Percentiles rank a stretch among this genome's conserved stretches.
phyloP scores from a whole-genome alignment of 805 yeast species.

The Ogataea thermomethanolica region DNA sequence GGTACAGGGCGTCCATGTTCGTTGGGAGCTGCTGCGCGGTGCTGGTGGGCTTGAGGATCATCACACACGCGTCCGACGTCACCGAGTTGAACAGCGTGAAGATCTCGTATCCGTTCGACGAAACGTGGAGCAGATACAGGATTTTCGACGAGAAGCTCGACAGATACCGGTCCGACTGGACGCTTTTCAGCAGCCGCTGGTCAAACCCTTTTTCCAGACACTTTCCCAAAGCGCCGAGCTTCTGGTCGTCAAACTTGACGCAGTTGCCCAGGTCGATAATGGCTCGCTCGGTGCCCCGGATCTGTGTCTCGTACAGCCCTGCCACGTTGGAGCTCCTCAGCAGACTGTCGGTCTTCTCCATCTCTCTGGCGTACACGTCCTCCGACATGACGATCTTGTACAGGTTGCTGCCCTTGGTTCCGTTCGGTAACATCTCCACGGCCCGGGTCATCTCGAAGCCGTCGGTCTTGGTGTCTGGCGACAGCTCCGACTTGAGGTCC shows the following conservation, averaged over 20 bases:
- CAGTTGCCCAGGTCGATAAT: slow-evolving; percentile 74
- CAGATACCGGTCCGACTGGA: slow-evolving; percentile 52
- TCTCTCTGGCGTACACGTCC: slow-evolving; percentile 50
- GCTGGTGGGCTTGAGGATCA: slow-evolving; percentile 64
- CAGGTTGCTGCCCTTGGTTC: slow-evolving; percentile 49
- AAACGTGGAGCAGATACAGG: slow-evolving; percentile 64
- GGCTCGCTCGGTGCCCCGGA: slow-evolving; percentile 66
- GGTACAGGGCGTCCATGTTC: slow-evolving; percentile 51
- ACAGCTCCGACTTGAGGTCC: slow-evolving; percentile 49
- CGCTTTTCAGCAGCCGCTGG: slow-evolving; percentile 46
- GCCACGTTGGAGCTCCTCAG: slow-evolving; percentile 57
- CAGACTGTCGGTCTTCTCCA: slow-evolving; percentile 54
- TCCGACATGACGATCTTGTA: slow-evolving; percentile 73
- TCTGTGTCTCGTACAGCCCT: slow-evolving; percentile 74
- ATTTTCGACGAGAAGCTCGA: slow-evolving; percentile 52
- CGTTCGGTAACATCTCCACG: slow-evolving; percentile 66
- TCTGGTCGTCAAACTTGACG: slow-evolving; percentile 63
- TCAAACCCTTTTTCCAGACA: slow-evolving; percentile 87
- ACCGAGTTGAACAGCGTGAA: slow-evolving; percentile 65
- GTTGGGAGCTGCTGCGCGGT: slow-evolving; percentile 63
- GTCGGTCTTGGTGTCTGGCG: slow-evolving; percentile 35
- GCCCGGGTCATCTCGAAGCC: slow-evolving; percentile 58
- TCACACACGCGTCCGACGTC: slow-evolving; percentile 47
- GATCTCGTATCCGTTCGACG: slow-evolving; percentile 72
- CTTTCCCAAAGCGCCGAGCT: slow-evolving; percentile 79